These are phyloP conservation scores for Serendipita sp. DNA, from an alignment of 768 basidiomycete species.

Conservation along the genomic window DNA sequence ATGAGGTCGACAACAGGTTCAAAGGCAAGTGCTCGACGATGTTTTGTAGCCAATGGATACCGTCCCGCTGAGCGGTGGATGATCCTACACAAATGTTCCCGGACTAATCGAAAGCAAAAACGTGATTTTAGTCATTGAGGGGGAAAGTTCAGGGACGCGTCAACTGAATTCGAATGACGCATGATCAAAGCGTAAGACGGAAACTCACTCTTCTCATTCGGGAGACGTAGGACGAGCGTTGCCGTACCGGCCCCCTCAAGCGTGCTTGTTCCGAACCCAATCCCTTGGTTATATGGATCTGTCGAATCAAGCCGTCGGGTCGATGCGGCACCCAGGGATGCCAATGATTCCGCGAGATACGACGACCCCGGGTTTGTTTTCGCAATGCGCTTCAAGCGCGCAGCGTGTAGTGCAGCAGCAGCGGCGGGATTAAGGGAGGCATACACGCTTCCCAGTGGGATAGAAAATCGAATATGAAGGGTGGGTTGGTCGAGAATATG, in stretches of 20 bases:
- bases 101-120: background rate
- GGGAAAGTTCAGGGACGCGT: background rate
- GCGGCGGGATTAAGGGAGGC: conserved; percentile 1
- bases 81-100: conserved; percentile 4
- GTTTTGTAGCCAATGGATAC: background rate
- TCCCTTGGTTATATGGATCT: conserved; percentile 1
- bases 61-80: conserved; percentile 1
- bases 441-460: conserved; percentile 4
- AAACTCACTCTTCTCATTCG: conserved; percentile 1
- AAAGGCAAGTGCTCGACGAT: background rate
- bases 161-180: background rate
- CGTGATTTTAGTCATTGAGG: background rate
- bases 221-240: conserved; percentile 1
- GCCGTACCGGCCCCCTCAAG: conserved; percentile 1
- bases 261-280: conserved; percentile 1
- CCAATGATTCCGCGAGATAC: conserved; percentile 3
- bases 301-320: conserved; percentile 1
- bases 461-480: conserved; percentile 5
- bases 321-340: background rate
- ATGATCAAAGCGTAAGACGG: background rate
- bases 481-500: background rate
- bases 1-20: background rate
- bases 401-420: background rate
- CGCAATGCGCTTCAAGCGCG: background rate
- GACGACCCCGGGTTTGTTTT: background rate